Evolutionary conservation across 2,329 filamentous ascomycete genomes (phyloP), one percentile per base, ranked within the genome.

Genomic region (Botrytis hyacinthi): DNA sequence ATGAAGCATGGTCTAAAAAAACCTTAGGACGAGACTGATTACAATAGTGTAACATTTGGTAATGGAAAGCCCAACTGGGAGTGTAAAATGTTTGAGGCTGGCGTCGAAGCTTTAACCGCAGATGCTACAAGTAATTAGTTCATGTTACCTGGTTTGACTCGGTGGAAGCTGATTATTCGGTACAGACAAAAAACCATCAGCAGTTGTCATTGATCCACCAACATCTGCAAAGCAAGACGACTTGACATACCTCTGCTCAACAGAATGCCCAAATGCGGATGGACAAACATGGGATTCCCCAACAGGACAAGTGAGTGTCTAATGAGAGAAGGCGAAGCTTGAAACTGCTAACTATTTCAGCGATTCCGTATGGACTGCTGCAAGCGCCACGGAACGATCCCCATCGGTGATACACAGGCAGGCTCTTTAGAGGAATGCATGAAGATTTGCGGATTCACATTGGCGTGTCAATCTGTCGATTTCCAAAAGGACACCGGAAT

Each of bases 261-360:
- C 68, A 14, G 68, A 70, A 62, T 70, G 68, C 4, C 68, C 68
- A 60, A 60, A 60, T 37, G 68, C 68, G 14, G 57, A 70, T n/a
- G 68, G 68, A n/a, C 68, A 70, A 62, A 69, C 48, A 26, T 69
- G 66, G 66, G 66, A 57, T 40, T 69, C 66, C 26, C 32, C 35
- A 42, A 69, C 66, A 14, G 66, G 66, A 32, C 32, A 69, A 59
- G 66, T 69, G n/a, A 69, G 48, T 44, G 10, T 35, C 3, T 12
- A 57, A 3, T 5, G 18, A 32, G 4, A 57, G 14, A 22, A 57
- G 20, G 18, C 10, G 14, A 26, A 12, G 0, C 6, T 26, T 6
- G 1, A 40, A 10, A 20, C 8, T 20, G 18, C n/a, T 69, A 7
- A 69, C 51, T 26, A 1, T 69, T 4, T 42, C n/a, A 69, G 66